Conservation (phyloP, 2,329 filamentous ascomycete species). For the Lasiodiplodia hormozganensis region DNA sequence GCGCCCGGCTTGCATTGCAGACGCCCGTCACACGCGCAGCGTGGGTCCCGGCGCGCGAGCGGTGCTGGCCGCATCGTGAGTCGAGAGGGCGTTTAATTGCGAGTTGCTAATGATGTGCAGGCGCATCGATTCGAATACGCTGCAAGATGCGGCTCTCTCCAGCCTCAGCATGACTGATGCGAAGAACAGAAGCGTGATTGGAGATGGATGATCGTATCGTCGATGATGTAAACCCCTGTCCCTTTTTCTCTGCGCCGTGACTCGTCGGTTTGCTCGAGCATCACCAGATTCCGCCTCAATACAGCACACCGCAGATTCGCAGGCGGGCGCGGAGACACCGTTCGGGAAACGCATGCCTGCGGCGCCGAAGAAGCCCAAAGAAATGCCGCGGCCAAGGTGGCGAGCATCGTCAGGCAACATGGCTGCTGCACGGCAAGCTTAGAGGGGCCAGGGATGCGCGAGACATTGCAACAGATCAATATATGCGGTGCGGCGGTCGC, state of each 20-base stretch:
- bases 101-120: constrained; percentile 22
- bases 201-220: background rate
- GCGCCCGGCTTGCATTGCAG: background rate
- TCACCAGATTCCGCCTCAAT: constrained; percentile 10
- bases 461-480: constrained; percentile 25
- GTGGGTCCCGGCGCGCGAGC: constrained; percentile 8
- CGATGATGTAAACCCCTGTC: constrained; percentile 25
- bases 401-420: constrained; percentile 17
- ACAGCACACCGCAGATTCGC: constrained; percentile 18
- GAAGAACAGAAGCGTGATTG: background rate
- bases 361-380: constrained; percentile 1
- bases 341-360: constrained; percentile 14
- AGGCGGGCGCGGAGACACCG: constrained; percentile 2
- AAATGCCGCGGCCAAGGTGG: constrained; percentile 3
- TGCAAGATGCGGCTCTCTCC: background rate
- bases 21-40: constrained; percentile 12
- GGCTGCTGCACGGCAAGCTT: background rate
- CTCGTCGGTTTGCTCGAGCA: constrained; percentile 10
- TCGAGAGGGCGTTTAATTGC: constrained; percentile 1
- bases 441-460: background rate
- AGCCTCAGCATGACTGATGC: constrained; percentile 11
- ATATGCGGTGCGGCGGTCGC: constrained; percentile 22
- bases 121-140: background rate
- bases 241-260: background rate
- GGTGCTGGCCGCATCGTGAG: constrained; percentile 1